phyloP scores from a whole-genome alignment of 2,329 filamentous ascomycete species.

The Claviceps capensis region DNA sequence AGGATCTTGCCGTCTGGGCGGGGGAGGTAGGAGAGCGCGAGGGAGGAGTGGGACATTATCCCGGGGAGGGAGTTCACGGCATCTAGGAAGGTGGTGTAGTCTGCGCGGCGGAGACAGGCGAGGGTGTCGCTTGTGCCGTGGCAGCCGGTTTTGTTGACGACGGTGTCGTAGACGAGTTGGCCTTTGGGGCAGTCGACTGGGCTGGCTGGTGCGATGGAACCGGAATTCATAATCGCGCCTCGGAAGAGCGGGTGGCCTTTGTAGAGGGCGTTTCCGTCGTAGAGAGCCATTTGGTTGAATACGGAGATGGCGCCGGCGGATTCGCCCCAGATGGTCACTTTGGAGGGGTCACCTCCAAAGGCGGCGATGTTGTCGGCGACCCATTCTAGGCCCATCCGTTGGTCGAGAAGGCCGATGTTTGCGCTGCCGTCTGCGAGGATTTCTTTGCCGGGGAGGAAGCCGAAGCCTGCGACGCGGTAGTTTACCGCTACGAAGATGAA shows the following conservation, averaged over 20 bases:
- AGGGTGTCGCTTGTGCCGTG: conserved; percentile 25
- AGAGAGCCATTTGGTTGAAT: conserved; percentile 32
- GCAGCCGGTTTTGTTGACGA: not conserved
- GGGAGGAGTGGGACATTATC: not conserved
- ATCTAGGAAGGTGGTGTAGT: conserved; percentile 38
- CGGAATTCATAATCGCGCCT: conserved; percentile 4
- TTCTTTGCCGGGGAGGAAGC: conserved; percentile 1
- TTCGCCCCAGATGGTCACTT: conserved; percentile 49
- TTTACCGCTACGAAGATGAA: conserved; percentile 2
- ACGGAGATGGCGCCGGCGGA: conserved; percentile 41
- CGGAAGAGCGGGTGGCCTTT: conserved; percentile 2
- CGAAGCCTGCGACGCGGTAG: conserved; percentile 2
- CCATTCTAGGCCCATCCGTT: conserved; percentile 44
- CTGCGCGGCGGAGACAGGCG: conserved; percentile 22
- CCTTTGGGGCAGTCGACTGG: not conserved
- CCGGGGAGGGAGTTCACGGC: conserved; percentile 8
- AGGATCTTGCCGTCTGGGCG: conserved; percentile 17
- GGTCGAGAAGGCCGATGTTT: conserved; percentile 49
- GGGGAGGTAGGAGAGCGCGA: conserved; percentile 1
- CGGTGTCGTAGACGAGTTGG: not conserved
- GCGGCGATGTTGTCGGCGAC: conserved; percentile 45
- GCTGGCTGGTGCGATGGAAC: conserved; percentile 32
- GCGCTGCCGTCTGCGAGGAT: conserved; percentile 37
- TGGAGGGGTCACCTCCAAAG: conserved; percentile 49
- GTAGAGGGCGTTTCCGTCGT: conserved; percentile 47